These are phyloP conservation scores for Anthoceros angustus DNA, from an alignment of 225 moss, liverwort and hornwort genomes.

Conservation along the genomic window DNA sequence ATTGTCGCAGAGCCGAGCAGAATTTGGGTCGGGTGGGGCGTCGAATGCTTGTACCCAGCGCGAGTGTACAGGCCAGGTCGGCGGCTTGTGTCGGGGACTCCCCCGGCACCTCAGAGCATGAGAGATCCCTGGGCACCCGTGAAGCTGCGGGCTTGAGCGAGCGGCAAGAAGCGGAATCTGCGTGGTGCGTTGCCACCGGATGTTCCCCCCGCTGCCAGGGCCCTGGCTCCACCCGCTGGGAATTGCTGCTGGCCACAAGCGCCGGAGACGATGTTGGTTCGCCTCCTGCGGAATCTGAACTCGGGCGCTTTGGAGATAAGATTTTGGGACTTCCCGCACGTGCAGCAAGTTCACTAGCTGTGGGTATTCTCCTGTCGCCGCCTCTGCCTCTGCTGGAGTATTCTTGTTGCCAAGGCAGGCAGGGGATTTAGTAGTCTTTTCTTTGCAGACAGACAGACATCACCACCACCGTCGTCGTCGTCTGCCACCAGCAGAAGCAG, in stretches of 20 bases:
- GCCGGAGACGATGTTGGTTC: not conserved
- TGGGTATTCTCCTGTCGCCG: not conserved
- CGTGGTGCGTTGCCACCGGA: not conserved
- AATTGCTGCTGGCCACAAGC: not conserved
- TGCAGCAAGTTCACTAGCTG: not conserved
- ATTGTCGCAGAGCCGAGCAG: too few species aligned
- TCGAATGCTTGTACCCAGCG: conserved; percentile 5
- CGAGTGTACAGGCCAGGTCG: not conserved
- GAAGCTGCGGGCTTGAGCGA: not conserved
- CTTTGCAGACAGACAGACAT: not conserved
- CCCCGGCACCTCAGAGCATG: not conserved
- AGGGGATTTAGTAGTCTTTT: too few species aligned
- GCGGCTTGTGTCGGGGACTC: not conserved
- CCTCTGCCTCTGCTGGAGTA: not conserved
- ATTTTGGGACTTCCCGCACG: not conserved
- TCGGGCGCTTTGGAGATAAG: not conserved
- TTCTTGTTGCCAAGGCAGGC: too few species aligned
- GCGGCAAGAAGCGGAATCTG: not conserved
- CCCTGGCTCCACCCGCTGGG: not conserved
- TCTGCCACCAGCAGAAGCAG: not conserved
- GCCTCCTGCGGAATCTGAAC: not conserved
- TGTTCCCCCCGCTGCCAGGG: not conserved
- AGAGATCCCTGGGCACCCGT: not conserved
- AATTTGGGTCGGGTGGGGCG: not conserved
- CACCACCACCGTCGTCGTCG: not conserved